These are phyloP conservation scores for Penicillium soppii DNA, from an alignment of 495 filamentous ascomycete genomes.

Conservation along the genomic window DNA sequence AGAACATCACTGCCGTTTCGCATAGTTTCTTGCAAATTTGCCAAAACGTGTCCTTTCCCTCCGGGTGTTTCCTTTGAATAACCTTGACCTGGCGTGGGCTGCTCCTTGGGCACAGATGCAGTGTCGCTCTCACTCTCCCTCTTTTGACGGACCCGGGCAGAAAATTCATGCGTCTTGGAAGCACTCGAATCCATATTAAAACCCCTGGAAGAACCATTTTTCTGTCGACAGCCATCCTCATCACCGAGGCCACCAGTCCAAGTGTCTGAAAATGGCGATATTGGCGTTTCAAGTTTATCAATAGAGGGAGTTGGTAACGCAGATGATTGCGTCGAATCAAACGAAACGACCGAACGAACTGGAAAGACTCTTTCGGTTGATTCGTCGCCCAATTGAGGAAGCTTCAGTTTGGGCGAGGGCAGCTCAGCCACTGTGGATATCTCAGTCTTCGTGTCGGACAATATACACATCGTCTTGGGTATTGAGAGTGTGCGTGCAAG, in stretches of 20 bases:
- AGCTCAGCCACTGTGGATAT: slow-evolving; percentile 18
- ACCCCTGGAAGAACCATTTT: neutral
- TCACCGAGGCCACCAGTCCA: neutral
- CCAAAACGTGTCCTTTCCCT: neutral
- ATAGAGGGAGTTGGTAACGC: slow-evolving; percentile 23
- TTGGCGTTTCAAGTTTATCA: slow-evolving; percentile 21
- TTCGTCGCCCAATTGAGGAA: slow-evolving; percentile 21
- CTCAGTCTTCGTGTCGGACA: slow-evolving; percentile 24
- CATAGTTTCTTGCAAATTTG: slow-evolving; percentile 6
- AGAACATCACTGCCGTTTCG: slow-evolving; percentile 10
- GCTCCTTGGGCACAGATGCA: neutral
- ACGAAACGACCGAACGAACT: slow-evolving; percentile 23
- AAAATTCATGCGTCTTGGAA: neutral
- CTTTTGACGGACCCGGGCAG: slow-evolving; percentile 8
- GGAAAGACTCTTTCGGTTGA: slow-evolving; percentile 26
- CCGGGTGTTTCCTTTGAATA: neutral
- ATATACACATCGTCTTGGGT: slow-evolving; percentile 23
- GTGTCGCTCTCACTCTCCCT: neutral
- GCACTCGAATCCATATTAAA: neutral
- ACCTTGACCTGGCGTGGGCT: neutral
- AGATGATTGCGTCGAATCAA: slow-evolving; percentile 26
- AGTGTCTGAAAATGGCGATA: slow-evolving; percentile 18
- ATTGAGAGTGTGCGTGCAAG: slow-evolving; percentile 12
- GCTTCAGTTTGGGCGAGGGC: slow-evolving; percentile 15
- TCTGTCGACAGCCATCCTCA: slow-evolving; percentile 2